Evolutionary conservation across 2,329 filamentous ascomycete genomes (phyloP), one percentile per base, ranked within the genome.

Genomic region (Orbilia brochopaga): DNA sequence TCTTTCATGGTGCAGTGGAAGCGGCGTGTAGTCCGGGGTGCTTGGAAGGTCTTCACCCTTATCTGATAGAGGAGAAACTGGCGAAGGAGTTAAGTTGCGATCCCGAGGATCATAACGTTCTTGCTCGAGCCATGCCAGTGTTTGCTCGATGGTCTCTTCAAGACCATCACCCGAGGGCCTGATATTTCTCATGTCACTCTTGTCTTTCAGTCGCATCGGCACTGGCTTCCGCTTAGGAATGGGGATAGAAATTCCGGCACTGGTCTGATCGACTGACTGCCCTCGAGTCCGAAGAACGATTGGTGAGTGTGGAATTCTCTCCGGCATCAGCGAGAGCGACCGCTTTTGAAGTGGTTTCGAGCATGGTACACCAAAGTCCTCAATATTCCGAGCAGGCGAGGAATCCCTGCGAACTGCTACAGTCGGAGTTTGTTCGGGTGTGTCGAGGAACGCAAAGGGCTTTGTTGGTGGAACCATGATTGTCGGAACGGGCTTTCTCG

Each of bases 161-260:
- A 70, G 54, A 60, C 50, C 60, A 17, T 70, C 66, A 13, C 59
- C 55, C 19, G 59, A 59, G 44, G 48, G 21, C 27, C 48, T 51
- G 13, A n/a, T 10, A 2, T 59, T 40, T 13, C 37, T 7, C 23
- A 40, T 17, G 11, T 7, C 19, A 13, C 10, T 19, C 4, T 51
- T 51, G 23, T 59, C 59, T 35, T 56, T 24, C 4, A 60, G 64
- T 54, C 66, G 48, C 23, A 60, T 64, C 7, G 66, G 66, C 21
- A 70, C 66, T 3, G 66, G 66, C 19, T 70, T 70, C 54, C 66
- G 58, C 37, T 70, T 70, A 8, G 66, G 66, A 44, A 70, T 70
- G 7, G 66, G 59, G 44, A 70, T 70, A 10, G 17, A 64, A 27
- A 63, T 70, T 37, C 44, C 58, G 21, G 55, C 46, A 19, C 48